A percentile compares a stretch with the other conserved stretches of the same genome.
Conservation (phyloP, 257 asterid genomes). For the Solanum okadae region DNA sequence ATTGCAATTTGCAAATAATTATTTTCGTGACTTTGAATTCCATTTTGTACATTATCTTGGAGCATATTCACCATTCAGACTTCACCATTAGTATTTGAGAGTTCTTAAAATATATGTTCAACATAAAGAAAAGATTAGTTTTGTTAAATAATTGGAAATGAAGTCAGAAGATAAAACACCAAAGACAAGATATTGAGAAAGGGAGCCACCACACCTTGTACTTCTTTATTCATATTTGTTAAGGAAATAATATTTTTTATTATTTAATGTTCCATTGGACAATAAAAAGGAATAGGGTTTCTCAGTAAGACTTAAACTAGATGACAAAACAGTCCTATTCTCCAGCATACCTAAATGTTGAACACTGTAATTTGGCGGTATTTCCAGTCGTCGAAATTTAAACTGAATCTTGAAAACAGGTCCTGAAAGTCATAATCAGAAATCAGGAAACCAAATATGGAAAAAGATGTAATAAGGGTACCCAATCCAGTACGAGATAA, state of each 20-base stretch:
- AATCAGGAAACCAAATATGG: constrained; percentile 9
- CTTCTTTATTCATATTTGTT: background rate
- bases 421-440: constrained; percentile 32
- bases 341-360: constrained; percentile 69
- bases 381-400: constrained; percentile 86
- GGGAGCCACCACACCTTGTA: background rate
- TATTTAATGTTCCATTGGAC: background rate
- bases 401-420: constrained; percentile 82
- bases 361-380: constrained; percentile 75
- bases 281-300: background rate
- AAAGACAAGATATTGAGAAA: background rate
- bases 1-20: background rate
- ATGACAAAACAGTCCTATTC: background rate
- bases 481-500: background rate
- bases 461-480: background rate
- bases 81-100: background rate
- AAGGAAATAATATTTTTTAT: background rate
- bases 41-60: background rate
- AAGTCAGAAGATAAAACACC: background rate
- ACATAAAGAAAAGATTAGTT: background rate
- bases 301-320: background rate
- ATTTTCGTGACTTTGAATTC: background rate
- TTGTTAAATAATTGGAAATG: background rate
- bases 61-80: background rate
- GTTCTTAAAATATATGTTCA: background rate